Evolutionary conservation across 2,329 filamentous ascomycete species (phyloP), one percentile per base, ranked within the genome.

Genomic region (Albifimbria verrucaria): DNA sequence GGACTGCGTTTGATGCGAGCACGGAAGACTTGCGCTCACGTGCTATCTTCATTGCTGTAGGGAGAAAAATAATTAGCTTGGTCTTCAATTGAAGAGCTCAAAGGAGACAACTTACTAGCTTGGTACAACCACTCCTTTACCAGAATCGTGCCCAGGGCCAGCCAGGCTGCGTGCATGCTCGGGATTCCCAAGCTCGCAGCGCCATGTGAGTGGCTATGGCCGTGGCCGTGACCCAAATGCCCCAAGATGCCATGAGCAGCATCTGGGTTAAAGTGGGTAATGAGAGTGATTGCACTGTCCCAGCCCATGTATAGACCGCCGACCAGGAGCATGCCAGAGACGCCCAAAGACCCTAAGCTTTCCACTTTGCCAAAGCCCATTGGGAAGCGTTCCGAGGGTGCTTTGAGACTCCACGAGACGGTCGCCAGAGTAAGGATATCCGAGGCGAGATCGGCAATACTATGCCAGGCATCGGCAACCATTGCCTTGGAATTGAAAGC

Each of bases 51-150:
- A 97, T 95, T 49, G 91, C 90, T 95, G 59, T 32, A 56, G 32
- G 48, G 48, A 43, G 10, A 43, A 9, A 18, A 10, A 43, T 10
- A 17, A 2, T 47, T 18, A 23, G 20, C 21, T 12, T 6, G 20
- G 10, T 21, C 25, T 45, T 21, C 3, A 17, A 23, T 47, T 25
- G 6, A 24, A 21, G 23, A 20, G 15, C 11, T 9, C 3, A 5
- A 28, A 24, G 32, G 10, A 12, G 21, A 12, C 46, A n/a, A 83
- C 89, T 78, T 85, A 94, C 93, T 99, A 58, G 93, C 91, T 77
- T 89, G 87, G 68, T 97, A 99, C 23, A 99, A 77, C 90, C 92
- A 99, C 72, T 99, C 94, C 74, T 99, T 99, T 64, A 97, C 77
- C 23, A 91, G 72, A 53, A 99, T 94, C 2, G 91, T 96, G 20